Evolutionary conservation across 2,329 filamentous ascomycete species (phyloP), one percentile per base, ranked within the genome.

Genomic region (Emergomyces pasteurianus): DNA sequence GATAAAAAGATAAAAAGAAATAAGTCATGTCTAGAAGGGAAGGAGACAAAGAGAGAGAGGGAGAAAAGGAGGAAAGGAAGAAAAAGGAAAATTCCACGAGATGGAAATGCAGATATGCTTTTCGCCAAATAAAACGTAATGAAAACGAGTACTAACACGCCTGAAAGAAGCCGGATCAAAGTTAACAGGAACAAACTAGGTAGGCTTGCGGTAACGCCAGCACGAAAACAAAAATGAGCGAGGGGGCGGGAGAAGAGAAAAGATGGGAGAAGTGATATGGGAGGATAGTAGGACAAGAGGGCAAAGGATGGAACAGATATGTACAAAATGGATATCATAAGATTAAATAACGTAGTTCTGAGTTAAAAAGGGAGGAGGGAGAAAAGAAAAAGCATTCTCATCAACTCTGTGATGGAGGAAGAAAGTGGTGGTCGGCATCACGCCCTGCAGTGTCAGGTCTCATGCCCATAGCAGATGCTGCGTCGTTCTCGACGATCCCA

Each of bases 401-500:
- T 59, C 54, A 63, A 26, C 49, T 43, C 5, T 57, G 50, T 31
- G 49, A 55, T 23, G 26, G 46, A 18, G 54, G 55, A 47, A 60
- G 43, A 42, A 47, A 47, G 21, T 52, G 40, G 9, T 58, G 49
- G 7, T 53, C n/a, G 36, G 47, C 14, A 55, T 47, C 43, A 54
- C 52, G 49, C 38, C 60, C 62, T 62, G 58, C 63, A 60, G 59
- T 68, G 65, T 61, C 71, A 3, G 73, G 73, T 59, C 72, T 67
- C 47, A 71, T 74, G 43, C 70, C 71, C 3, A 71, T 68, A 28
- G 71, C 62, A 0, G 74, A 76, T 18, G 66, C 66, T 3, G 64
- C 70, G 49, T 75, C 73, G 46, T 69, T 73, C 49, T 69, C 74
- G 36, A 78, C 72, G 28, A 78, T 72, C 53, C 77, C 74, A 18